Base-by-base conservation (phyloP, 2,329 filamentous ascomycete species). In the Teratosphaeria epicoccoides region DNA sequence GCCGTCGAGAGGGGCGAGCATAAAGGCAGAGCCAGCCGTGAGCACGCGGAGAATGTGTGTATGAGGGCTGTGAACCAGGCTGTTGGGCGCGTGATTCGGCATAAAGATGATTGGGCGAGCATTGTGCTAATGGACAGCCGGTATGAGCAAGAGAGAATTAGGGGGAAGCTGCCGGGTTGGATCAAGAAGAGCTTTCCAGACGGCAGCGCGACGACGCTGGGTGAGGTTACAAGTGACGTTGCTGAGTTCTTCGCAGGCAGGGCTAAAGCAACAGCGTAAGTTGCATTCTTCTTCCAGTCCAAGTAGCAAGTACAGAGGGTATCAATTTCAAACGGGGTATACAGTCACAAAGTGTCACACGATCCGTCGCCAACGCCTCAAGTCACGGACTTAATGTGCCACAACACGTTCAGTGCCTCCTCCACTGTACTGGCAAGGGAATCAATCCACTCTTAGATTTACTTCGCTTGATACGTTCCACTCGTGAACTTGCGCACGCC, bases 51-150 rank as follows among this genome's bases (percentile, higher is more conserved):
- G 67, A 97, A 97, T 65, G 82, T 88, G 0, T 96, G 90, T 67
- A 96, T 98, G 90, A 79, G 93, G 37, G 88, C 90, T 4, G 93
- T 98, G 4, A 98, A 98, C 67, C 93, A 98, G 73, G 93, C 88
- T 64, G 90, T 98, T 59, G 93, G 93, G 0, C 77, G 93, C 53
- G 93, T 89, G 1, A 96, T 98, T 61, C 77, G 93, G 46, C 93
- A 98, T 66, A 79, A 78, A 51, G 81, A 80, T 23, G 93, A 98
- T 70, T 97, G 95, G 70, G 93, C 93, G 4, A 83, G 86, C 14
- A 96, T 98, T 57, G 71, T 96, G 52, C 77, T 98, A 64, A 73
- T 93, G 28, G 93, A 98, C 69, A 76, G 79, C 57, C 76, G 93
- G 49, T 98, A 93, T 69, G 79, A 76, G n/a, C 81, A 78, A 24